Percentiles rank a stretch among this genome's conserved stretches.
Conservation (phyloP, 805 yeast genomes). For the Candida yuanshanica region DNA sequence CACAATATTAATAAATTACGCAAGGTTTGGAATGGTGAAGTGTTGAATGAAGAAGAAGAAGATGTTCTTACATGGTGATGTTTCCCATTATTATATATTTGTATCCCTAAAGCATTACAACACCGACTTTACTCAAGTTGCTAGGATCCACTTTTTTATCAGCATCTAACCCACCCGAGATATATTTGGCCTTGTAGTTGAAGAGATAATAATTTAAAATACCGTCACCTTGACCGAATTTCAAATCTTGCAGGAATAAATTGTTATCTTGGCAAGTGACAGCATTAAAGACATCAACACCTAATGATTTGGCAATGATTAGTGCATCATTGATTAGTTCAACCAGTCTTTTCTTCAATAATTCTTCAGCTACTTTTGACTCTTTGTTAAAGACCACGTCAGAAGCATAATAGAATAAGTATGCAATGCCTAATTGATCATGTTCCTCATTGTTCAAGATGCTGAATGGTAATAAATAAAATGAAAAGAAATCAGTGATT, state of each 20-base stretch:
- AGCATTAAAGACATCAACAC: constrained; percentile 91
- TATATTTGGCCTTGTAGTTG: constrained; percentile 79
- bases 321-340: constrained; percentile 68
- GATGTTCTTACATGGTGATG: constrained; percentile 23
- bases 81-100: not conserved
- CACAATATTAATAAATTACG: constrained; percentile 27
- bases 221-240: constrained; percentile 94
- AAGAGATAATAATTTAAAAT: constrained; percentile 84
- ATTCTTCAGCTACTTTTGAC: constrained; percentile 33
- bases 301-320: constrained; percentile 58
- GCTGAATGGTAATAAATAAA: constrained; percentile 82
- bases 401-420: constrained; percentile 84
- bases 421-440: constrained; percentile 75
- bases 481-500: constrained; percentile 86
- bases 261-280: constrained; percentile 87
- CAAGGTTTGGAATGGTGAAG: constrained; percentile 28
- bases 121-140: constrained; percentile 79
- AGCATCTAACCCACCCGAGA: constrained; percentile 71
- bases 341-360: constrained; percentile 53
- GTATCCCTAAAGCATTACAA: constrained; percentile 60
- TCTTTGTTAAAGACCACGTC: constrained; percentile 45
- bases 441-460: constrained; percentile 64
- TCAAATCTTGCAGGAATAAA: constrained; percentile 70
- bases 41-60: constrained; percentile 19
- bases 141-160: constrained; percentile 47